Conservation (phyloP, 2,329 filamentous ascomycete species). For the Ascochyta koolunga region DNA sequence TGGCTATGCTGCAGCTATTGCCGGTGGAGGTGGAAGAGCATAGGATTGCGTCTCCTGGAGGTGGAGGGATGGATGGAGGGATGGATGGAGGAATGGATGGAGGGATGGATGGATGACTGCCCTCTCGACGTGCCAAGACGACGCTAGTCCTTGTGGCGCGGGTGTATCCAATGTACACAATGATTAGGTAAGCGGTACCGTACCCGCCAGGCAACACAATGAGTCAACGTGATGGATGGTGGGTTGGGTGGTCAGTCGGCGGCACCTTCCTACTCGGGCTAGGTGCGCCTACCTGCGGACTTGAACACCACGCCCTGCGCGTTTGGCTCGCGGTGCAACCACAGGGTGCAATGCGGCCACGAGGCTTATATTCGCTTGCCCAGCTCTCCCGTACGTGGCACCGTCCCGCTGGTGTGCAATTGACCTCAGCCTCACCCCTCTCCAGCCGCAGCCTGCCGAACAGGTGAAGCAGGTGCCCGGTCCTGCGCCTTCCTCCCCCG, state of each 20-base stretch:
- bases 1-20: too few species aligned
- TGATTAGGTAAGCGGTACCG: too few species aligned
- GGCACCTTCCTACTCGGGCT: constrained; percentile 2
- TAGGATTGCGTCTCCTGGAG: too few species aligned
- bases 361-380: constrained; percentile 21
- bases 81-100: too few species aligned
- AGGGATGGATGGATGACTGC: too few species aligned
- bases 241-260: background rate
- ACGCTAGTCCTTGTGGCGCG: too few species aligned
- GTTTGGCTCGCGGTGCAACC: background rate
- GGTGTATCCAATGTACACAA: too few species aligned
- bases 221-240: too few species aligned
- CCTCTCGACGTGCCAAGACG: too few species aligned
- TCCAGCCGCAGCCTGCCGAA: constrained; percentile 23
- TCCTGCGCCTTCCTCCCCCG: constrained; percentile 16
- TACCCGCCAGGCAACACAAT: too few species aligned
- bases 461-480: constrained; percentile 11
- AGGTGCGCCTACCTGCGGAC: background rate
- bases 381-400: constrained; percentile 41
- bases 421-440: constrained; percentile 40
- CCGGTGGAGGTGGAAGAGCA: too few species aligned
- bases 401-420: constrained; percentile 28
- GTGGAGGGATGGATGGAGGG: too few species aligned
- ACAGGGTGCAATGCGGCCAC: constrained; percentile 43
- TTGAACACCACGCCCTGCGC: constrained; percentile 3